Evolutionary conservation across 495 filamentous ascomycete species (phyloP), one percentile per base, ranked within the genome.

Genomic region (Podospora pseudocomata): DNA sequence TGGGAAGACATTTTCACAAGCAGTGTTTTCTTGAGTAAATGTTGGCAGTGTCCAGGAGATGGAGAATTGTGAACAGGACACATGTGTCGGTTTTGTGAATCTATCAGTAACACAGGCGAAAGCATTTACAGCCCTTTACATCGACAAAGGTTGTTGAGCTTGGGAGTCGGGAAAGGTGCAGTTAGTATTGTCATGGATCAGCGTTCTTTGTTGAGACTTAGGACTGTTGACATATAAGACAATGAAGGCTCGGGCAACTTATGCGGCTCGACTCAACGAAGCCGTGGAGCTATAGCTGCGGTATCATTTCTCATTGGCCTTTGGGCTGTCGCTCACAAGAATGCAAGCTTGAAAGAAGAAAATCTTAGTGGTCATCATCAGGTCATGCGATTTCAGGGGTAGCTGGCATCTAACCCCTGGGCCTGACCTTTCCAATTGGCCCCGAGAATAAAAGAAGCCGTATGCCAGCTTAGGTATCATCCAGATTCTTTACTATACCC

Each of bases 191-290:
- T 63, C 18, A 15, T 49, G 61, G 5, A 1, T 16, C 19, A 7
- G 32, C 23, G 2, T 18, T 28, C 61, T 63, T 63, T 63, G 61
- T 63, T 49, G 4, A n/a, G 7, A 19, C n/a, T 63, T 63, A 19
- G 4, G 9, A 63, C 53, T 63, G 61, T 63, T 63, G 61, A 63
- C 61, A 63, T 44, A 23, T 13, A 49, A 3, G n/a, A 63, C 27
- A 63, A 39, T 9, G 30, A 63, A 49, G 15, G 2, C 39, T 49
- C 39, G 2, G 9, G 9, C 39, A 49, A 49, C 3, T 11, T 16
- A 49, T 2, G 39, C 15, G 39, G 39, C 39, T 49, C 1, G 9
- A 49, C 15, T 49, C 39, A 16, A 49, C 15, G 39, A 11, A 49
- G 39, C 13, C 39, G 9, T 16, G 0, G 39, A 49, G 9, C 39